Percentiles rank a stretch among this genome's conserved stretches.
phyloP scores from a whole-genome alignment of 148 eudicot genomes.

The Chenopodium suecicum region DNA sequence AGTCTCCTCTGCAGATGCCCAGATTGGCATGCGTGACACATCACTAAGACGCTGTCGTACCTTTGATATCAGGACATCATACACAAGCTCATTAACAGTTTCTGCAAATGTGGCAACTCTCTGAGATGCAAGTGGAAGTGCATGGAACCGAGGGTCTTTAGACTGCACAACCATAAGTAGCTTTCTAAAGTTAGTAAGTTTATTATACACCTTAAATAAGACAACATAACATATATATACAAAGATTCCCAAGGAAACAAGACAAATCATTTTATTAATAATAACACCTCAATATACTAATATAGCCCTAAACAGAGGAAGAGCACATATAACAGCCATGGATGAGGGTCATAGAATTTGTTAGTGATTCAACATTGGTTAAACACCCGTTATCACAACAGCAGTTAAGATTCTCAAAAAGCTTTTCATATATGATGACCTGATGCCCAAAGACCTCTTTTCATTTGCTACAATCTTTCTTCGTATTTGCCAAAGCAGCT shows the following conservation, averaged over 20 bases:
- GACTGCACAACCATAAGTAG: conserved; percentile 53
- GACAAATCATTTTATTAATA: not conserved
- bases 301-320: not conserved
- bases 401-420: not conserved
- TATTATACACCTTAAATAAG: conserved; percentile 3
- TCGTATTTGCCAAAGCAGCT: not conserved
- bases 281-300: not conserved
- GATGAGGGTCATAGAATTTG: not conserved
- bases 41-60: conserved; percentile 82
- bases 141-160: conserved; percentile 94
- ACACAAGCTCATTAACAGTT: conserved; percentile 89
- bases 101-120: conserved; percentile 87
- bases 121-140: conserved; percentile 87
- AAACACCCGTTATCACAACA: not conserved
- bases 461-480: not conserved
- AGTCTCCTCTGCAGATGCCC: conserved; percentile 81
- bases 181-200: not conserved
- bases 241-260: not conserved
- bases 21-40: conserved; percentile 71
- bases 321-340: not conserved
- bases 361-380: not conserved
- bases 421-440: not conserved
- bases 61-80: conserved; percentile 89
- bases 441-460: not conserved
- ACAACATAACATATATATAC: not conserved